Evolutionary conservation across 176 grass and related monocot species (phyloP).

Genomic region (Chloris gayana): DNA sequence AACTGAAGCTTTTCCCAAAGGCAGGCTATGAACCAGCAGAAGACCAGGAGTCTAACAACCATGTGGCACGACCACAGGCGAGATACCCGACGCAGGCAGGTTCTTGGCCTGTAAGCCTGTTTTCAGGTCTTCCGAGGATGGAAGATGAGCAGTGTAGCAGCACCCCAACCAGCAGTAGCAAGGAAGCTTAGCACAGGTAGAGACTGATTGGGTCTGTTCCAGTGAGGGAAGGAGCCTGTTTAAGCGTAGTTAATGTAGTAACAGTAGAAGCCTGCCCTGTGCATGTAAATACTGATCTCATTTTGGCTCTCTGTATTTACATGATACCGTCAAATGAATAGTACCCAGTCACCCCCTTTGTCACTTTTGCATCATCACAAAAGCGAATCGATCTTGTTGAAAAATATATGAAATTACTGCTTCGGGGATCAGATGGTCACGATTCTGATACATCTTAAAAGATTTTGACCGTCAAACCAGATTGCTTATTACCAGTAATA

Average conservation of each 20-base stretch:
- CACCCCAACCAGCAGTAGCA: constrained; percentile 37
- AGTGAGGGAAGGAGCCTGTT: not conserved
- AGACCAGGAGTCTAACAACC: constrained; percentile 18
- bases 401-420: not conserved
- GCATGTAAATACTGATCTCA: constrained; percentile 35
- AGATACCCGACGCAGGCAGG: constrained; percentile 48
- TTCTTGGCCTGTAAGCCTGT: constrained; percentile 55
- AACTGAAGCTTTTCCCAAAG: constrained; percentile 80
- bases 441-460: not conserved
- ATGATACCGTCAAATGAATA: constrained; percentile 16
- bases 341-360: not conserved
- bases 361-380: not conserved
- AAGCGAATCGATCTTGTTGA: not conserved
- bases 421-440: not conserved
- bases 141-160: constrained; percentile 65
- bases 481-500: not conserved
- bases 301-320: constrained; percentile 29
- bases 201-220: constrained; percentile 35
- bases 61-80: constrained; percentile 50
- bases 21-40: constrained; percentile 17
- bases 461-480: not conserved
- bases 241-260: constrained; percentile 12
- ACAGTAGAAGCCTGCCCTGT: constrained; percentile 11
- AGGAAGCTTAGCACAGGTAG: constrained; percentile 34
- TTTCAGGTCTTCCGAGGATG: constrained; percentile 46